Evolutionary conservation across 805 yeast species (phyloP).

Genomic region (Ogataea trehaloabstinens): DNA sequence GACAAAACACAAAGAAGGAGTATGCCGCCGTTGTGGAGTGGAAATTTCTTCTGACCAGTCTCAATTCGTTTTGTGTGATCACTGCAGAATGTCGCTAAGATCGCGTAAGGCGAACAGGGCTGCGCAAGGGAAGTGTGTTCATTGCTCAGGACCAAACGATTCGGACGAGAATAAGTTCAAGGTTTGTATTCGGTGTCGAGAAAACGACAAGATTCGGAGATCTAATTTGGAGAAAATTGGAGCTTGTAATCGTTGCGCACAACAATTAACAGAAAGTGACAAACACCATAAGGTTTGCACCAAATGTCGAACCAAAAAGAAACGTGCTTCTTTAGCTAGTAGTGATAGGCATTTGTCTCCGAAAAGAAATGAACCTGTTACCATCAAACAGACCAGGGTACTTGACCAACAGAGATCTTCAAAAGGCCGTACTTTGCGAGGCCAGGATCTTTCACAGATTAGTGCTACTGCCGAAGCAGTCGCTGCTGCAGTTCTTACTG

Average conservation of each 20-base stretch:
- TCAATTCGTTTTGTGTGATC: slow-evolving; percentile 58
- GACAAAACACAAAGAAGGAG: slow-evolving; percentile 58
- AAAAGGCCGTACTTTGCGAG: not conserved
- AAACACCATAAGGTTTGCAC: slow-evolving; percentile 57
- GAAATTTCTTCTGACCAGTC: slow-evolving; percentile 49
- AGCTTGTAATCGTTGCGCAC: slow-evolving; percentile 62
- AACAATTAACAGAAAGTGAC: slow-evolving; percentile 43
- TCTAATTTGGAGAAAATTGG: slow-evolving; percentile 55
- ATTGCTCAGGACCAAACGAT: slow-evolving; percentile 60
- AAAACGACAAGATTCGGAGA: slow-evolving; percentile 57
- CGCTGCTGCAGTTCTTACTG: slow-evolving; percentile 19
- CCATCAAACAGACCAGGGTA: not conserved
- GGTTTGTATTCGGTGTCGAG: slow-evolving; percentile 66
- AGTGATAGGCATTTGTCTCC: not conserved
- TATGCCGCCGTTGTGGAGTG: slow-evolving; percentile 63
- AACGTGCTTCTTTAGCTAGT: slow-evolving; percentile 22
- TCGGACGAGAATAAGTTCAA: slow-evolving; percentile 46
- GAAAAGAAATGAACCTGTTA: not conserved
- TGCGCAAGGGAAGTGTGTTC: slow-evolving; percentile 65
- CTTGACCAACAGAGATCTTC: not conserved
- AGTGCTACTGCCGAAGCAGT: slow-evolving; percentile 16
- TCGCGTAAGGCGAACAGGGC: slow-evolving; percentile 57
- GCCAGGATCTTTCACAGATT: not conserved
- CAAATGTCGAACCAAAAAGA: slow-evolving; percentile 53
- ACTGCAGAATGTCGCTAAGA: slow-evolving; percentile 55